Base-by-base conservation (phyloP, 1,284 basidiomycete genomes). In the Trametes pubescens region DNA sequence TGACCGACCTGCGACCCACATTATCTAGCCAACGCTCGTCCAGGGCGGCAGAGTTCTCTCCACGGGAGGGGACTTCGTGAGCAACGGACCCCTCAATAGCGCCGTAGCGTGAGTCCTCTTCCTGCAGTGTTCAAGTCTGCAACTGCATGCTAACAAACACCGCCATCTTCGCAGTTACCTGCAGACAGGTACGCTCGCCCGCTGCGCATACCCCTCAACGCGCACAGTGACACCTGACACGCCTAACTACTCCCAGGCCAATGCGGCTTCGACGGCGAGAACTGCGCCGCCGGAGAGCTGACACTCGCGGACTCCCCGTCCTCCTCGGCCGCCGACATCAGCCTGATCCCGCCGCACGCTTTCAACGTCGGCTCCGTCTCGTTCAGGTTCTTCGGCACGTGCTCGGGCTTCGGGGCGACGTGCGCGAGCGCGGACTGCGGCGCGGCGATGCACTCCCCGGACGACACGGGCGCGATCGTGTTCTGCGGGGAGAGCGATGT, bases 251-350 rank as follows among this genome's bases (percentile, higher is more conserved):
- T 40, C 38, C 38, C 29, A 51, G 48, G 48, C 16, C 48, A 51
- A 32, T 51, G 48, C 18, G 48, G 48, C 48, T 51, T 51, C 48
- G 29, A 51, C 29, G 48, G 48, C 5, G 29, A 51, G 48, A 51
- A 51, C 16, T 51, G 48, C 48, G 48, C 48, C 14, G 29, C 48
- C 26, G 48, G 32, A 10, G 48, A 51, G 48, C 10, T 51, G 48
- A 32, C 13, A 5, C 29, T 51, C 26, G 29, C 48, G 14, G n/a
- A 51, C 48, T n/a, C n/a, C n/a, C 29, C 48, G 48, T 40, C 38
- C 14, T 9, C 10, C 16, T 51, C 48, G 13, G 16, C 32, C 29
- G 48, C 48, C 10, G 48, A 51, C 47, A 48, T 48, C 22, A 48
- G 47, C 47, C 47, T 48, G 14, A 48, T 48, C 47, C 47, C 22